phyloP scores from a whole-genome alignment of 768 basidiomycete species.

The Kockovaella imperatae region DNA sequence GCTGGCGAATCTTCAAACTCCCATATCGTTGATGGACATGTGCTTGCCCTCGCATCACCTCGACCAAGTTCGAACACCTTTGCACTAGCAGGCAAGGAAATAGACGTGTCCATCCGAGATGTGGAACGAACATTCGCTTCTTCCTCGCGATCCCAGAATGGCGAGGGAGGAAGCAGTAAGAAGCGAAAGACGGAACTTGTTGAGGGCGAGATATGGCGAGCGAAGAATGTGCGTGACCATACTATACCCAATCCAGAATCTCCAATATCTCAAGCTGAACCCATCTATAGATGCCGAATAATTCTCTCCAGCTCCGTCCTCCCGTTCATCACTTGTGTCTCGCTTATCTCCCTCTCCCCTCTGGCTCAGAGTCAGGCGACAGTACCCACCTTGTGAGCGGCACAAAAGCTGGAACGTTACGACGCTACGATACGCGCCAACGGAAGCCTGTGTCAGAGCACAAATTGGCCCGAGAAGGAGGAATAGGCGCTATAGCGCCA shows the following conservation, averaged over 20 bases:
- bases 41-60: slow-evolving; percentile 19
- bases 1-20: slow-evolving; percentile 9
- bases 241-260: background rate
- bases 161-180: slow-evolving; percentile 15
- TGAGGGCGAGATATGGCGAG: slow-evolving; percentile 41
- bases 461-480: slow-evolving; percentile 42
- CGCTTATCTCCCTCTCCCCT: slow-evolving; percentile 19
- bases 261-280: background rate
- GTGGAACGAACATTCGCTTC: slow-evolving; percentile 33
- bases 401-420: slow-evolving; percentile 37
- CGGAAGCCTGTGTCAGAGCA: slow-evolving; percentile 36
- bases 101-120: slow-evolving; percentile 40
- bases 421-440: slow-evolving; percentile 42
- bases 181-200: slow-evolving; percentile 36
- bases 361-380: too few relatives aligned
- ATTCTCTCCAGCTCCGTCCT: slow-evolving; percentile 29
- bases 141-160: background rate
- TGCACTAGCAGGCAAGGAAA: slow-evolving; percentile 41
- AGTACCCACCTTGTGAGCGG: slow-evolving; percentile 32
- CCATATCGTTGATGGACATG: too few relatives aligned
- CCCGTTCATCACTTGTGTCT: slow-evolving; percentile 41
- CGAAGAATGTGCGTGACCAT: slow-evolving; percentile 36
- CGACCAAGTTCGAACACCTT: slow-evolving; percentile 14
- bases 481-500: slow-evolving; percentile 25
- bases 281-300: slow-evolving; percentile 33